These are phyloP conservation scores for Papiliotrema nemorosa DNA, from an alignment of 1,284 basidiomycete species.

Conservation along the genomic window DNA sequence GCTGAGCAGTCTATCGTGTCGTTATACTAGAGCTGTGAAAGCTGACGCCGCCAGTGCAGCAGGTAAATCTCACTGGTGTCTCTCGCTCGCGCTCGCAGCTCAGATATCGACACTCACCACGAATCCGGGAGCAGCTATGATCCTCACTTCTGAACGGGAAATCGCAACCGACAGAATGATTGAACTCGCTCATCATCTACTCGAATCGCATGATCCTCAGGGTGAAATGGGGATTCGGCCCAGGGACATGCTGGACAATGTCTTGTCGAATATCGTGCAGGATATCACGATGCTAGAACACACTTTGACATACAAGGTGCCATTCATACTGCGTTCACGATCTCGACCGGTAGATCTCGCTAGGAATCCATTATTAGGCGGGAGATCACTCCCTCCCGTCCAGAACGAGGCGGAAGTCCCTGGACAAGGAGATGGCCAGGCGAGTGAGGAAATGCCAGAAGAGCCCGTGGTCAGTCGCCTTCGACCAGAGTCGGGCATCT, in stretches of 20 bases:
- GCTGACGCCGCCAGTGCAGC: constrained; percentile 59
- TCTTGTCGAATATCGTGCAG: constrained; percentile 62
- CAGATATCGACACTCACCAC: constrained; percentile 60
- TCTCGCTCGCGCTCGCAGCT: constrained; percentile 70
- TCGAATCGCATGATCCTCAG: constrained; percentile 14
- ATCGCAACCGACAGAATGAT: constrained; percentile 65
- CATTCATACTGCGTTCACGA: constrained; percentile 53
- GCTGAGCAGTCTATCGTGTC: too few species aligned
- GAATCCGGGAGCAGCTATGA: constrained; percentile 59
- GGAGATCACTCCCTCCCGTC: too few species aligned
- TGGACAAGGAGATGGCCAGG: not conserved
- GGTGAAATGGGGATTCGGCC: not conserved
- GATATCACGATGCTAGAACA: constrained; percentile 62
- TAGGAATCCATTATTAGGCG: too few species aligned
- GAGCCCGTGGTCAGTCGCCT: too few species aligned
- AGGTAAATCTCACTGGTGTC: constrained; percentile 80
- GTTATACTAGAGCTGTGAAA: too few species aligned
- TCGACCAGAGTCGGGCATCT: not conserved
- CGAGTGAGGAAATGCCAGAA: not conserved
- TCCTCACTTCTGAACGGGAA: constrained; percentile 70
- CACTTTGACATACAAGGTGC: constrained; percentile 63
- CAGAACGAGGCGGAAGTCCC: too few species aligned
- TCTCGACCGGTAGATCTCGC: too few species aligned
- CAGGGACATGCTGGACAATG: constrained; percentile 56
- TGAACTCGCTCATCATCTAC: constrained; percentile 36